Percentiles rank a stretch among this genome's conserved stretches.
Evolutionary conservation across 1,284 basidiomycete genomes (phyloP).

Genomic region (Pisolithus thermaeus): DNA sequence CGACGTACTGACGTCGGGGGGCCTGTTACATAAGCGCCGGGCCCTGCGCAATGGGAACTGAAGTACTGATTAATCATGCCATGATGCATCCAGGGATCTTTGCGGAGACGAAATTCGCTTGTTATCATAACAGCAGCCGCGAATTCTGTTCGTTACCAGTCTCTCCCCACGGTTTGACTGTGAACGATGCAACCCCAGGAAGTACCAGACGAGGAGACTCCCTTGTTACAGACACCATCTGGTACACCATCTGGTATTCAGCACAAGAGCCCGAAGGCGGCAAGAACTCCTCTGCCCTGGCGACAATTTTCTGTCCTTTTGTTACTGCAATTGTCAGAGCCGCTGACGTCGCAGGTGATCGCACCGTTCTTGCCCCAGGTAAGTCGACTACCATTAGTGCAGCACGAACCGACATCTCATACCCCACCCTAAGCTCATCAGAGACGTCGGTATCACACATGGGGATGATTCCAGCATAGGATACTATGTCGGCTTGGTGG

Average conservation of each 20-base stretch:
- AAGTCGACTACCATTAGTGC: conserved; percentile 6
- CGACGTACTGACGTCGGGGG: too few relatives aligned
- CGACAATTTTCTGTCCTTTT: conserved; percentile 61
- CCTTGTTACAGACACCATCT: conserved; percentile 9
- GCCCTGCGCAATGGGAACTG: too few relatives aligned
- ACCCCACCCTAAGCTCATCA: conserved; percentile 36
- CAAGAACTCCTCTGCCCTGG: conserved; percentile 58
- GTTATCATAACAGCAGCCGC: too few relatives aligned
- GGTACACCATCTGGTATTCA: conserved; percentile 1
- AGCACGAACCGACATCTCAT: not conserved
- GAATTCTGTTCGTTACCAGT: too few relatives aligned
- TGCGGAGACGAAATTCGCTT: too few relatives aligned
- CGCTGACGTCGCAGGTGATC: conserved; percentile 65
- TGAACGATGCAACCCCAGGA: not conserved
- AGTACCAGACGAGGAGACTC: conserved; percentile 23
- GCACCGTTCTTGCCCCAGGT: conserved; percentile 67
- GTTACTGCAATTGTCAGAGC: conserved; percentile 60
- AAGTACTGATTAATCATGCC: too few relatives aligned
- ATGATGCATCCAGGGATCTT: too few relatives aligned
- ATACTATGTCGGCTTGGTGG: conserved; percentile 53
- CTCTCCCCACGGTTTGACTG: too few relatives aligned
- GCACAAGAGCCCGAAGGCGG: not conserved
- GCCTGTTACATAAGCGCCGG: too few relatives aligned
- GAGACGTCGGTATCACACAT: conserved; percentile 40
- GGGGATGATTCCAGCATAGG: conserved; percentile 44